Base-by-base conservation (phyloP, 106 monocot species). In the Apostasia ramifera region DNA sequence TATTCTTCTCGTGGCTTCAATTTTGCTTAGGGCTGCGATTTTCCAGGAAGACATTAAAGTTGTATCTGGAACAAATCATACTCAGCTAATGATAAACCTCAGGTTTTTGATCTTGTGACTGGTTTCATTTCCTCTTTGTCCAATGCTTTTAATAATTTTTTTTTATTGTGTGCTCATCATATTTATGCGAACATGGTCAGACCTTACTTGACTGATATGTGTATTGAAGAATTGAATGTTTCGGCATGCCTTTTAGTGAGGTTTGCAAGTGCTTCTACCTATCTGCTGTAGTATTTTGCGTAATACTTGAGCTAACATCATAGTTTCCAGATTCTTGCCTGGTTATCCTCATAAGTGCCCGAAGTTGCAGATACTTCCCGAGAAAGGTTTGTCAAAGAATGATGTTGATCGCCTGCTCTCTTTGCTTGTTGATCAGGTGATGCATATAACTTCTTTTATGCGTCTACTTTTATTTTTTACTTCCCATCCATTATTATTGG, bases 261-360 rank as follows among this genome's bases (percentile, higher is more conserved):
- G 97, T 91, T 40, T 49, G 51, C 44, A 7, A 39, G 26, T 8
- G 10, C n/a, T 50, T 56, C 15, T 47, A 61, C 4, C 49, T 12
- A 4, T 10, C 66, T 48, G 5, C 47, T 63, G 5, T 49, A 77
- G 67, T 64, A 26, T 60, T 11, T 55, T 50, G 12, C 10, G 10
- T 74, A 67, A 66, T 48, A 13, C 42, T 15, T 37, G 57, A 69
- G 61, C 52, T 72, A 7, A 66, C 5, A 14, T 48, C 66, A 55
- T 49, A 44, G 46, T 56, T 81, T 59, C 70, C 68, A 97, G 97
- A 74, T 85, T 79, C 60, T 77, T 88, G 48, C 82, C 87, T 48
- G 92, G 97, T 8, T 98, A 98, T 72, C 97, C 97, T 73, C 81
- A 83, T 66, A 98, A 93, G 81, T 92, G 84, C 40, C 97, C 97